Conservation (phyloP, 2,329 filamentous ascomycete species). For the Phyllosticta citribraziliensis region DNA sequence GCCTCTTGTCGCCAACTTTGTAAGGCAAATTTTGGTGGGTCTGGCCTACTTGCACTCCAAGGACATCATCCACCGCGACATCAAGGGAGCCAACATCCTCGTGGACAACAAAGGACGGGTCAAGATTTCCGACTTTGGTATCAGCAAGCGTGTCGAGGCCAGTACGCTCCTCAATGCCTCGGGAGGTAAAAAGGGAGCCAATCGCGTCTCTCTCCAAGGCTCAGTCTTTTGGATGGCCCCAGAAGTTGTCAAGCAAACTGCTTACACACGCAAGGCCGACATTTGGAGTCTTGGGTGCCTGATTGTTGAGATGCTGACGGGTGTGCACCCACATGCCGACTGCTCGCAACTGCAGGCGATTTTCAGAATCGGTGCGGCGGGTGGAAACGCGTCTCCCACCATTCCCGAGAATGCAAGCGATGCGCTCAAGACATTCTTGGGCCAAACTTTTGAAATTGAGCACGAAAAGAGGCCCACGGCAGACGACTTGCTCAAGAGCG, state of each 20-base stretch:
- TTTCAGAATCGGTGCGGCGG: constrained; percentile 78
- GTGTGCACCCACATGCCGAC: constrained; percentile 90
- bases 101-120: constrained; percentile 98
- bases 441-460: constrained; percentile 89
- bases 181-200: constrained; percentile 43
- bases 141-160: constrained; percentile 94
- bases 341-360: constrained; percentile 96
- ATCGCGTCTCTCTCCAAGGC: constrained; percentile 75
- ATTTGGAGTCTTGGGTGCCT: constrained; percentile 97
- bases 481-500: constrained; percentile 76
- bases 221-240: constrained; percentile 99
- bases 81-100: constrained; percentile 97
- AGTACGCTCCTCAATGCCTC: constrained; percentile 59
- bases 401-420: constrained; percentile 78
- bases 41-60: constrained; percentile 86
- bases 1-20: constrained; percentile 89
- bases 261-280: constrained; percentile 95
- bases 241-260: constrained; percentile 95
- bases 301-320: constrained; percentile 98
- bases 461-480: constrained; percentile 86
- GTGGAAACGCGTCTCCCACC: constrained; percentile 74
- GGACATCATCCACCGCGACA: constrained; percentile 97
- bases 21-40: constrained; percentile 87
- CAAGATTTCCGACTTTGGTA: constrained; percentile 98
- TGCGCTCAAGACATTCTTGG: constrained; percentile 75